Evolutionary conservation across 441 rosid species (phyloP).

Genomic region (Daphne laureola): DNA sequence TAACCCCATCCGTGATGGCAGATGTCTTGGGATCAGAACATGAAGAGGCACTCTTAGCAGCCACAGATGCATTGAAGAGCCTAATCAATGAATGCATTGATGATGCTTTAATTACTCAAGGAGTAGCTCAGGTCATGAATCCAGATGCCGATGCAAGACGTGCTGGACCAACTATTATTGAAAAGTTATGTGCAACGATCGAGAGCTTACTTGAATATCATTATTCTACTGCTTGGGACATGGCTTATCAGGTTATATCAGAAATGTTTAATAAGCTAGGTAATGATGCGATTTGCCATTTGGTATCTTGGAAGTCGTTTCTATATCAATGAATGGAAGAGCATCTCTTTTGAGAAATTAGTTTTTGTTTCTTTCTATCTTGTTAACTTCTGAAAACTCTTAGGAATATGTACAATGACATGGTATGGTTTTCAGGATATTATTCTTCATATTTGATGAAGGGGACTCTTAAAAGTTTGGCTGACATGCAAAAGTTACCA

Average conservation of each 20-base stretch:
- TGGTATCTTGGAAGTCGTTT: neutral
- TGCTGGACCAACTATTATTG: conserved; percentile 72
- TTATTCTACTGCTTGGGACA: conserved; percentile 69
- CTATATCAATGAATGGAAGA: no score
- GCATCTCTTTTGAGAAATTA: no score
- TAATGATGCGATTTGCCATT: conserved; percentile 17
- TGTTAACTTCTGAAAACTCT: neutral
- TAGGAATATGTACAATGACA: neutral
- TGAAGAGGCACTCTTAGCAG: conserved; percentile 84
- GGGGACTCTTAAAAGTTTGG: conserved; percentile 67
- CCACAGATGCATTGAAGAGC: conserved; percentile 70
- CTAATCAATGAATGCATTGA: conserved; percentile 65
- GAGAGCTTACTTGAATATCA: conserved; percentile 85
- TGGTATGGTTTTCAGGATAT: conserved; percentile 32
- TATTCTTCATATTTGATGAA: conserved; percentile 71
- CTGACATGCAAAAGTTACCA: conserved; percentile 71
- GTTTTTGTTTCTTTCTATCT: conserved; percentile 9
- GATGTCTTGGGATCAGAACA: conserved; percentile 81
- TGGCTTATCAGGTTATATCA: conserved; percentile 76
- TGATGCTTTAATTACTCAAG: conserved; percentile 65
- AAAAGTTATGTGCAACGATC: conserved; percentile 60
- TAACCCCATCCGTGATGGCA: conserved; percentile 28
- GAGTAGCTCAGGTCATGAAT: conserved; percentile 48
- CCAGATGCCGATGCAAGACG: conserved; percentile 28
- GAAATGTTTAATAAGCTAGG: conserved; percentile 79